Conservation (phyloP, 768 basidiomycete genomes). For the Amanita pseudoporphyria region DNA sequence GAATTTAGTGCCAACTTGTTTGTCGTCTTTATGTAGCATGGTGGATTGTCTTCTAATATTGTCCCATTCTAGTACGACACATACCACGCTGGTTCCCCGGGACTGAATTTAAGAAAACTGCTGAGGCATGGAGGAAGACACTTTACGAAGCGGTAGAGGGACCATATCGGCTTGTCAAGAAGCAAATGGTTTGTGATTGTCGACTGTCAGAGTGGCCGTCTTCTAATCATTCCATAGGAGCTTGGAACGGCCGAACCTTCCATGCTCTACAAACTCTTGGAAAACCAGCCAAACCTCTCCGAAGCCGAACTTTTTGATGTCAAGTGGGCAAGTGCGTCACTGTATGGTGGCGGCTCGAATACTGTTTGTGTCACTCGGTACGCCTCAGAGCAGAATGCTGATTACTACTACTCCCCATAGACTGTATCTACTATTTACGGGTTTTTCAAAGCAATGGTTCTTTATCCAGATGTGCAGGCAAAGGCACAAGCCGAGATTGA, state of each 20-base stretch:
- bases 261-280: slow-evolving; percentile 24
- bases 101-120: slow-evolving; percentile 32
- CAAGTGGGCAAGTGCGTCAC: slow-evolving; percentile 38
- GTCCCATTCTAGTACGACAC: slow-evolving; percentile 22
- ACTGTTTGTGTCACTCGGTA: slow-evolving; percentile 1
- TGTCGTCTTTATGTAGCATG: not conserved
- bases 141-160: slow-evolving; percentile 23
- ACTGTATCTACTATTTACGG: slow-evolving; percentile 29
- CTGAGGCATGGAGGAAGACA: slow-evolving; percentile 23
- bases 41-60: not conserved
- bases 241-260: slow-evolving; percentile 25
- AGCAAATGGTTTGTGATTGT: slow-evolving; percentile 18
- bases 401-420: slow-evolving; percentile 17
- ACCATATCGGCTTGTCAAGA: slow-evolving; percentile 25
- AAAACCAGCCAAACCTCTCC: slow-evolving; percentile 16
- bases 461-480: slow-evolving; percentile 33
- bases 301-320: slow-evolving; percentile 26
- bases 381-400: not conserved
- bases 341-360: slow-evolving; percentile 40
- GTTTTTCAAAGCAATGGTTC: slow-evolving; percentile 29
- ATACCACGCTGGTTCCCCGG: slow-evolving; percentile 40
- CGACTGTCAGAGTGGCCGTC: not conserved
- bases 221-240: slow-evolving; percentile 10
- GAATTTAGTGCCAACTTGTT: slow-evolving; percentile 15
- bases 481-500: too few species aligned